These are phyloP conservation scores for Penicillium robsamsonii DNA, from an alignment of 495 filamentous ascomycete genomes.

Conservation along the genomic window DNA sequence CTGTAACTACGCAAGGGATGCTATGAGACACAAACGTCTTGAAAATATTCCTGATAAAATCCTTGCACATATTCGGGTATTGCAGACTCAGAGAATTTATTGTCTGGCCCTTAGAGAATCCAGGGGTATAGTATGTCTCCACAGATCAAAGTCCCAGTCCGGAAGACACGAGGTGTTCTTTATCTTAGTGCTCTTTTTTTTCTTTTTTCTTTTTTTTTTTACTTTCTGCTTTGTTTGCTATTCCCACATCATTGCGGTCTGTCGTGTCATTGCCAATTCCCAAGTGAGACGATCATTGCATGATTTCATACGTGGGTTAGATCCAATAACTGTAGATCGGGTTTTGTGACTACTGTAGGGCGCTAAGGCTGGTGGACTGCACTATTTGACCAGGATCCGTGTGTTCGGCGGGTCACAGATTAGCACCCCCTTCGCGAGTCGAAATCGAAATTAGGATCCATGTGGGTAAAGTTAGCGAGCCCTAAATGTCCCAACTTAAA, in stretches of 20 bases:
- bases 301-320: neutral
- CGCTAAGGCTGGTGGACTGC: conserved; percentile 24
- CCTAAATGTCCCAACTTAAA: neutral
- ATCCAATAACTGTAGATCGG: neutral
- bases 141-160: neutral
- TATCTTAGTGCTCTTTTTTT: neutral
- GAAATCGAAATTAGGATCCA: neutral
- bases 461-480: neutral
- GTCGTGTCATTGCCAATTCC: neutral
- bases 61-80: neutral
- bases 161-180: neutral
- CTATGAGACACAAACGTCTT: neutral
- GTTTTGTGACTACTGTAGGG: neutral
- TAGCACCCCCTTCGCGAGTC: neutral
- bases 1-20: conserved; percentile 2
- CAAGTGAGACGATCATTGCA: neutral
- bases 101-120: neutral
- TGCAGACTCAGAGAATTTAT: neutral
- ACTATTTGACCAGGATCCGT: conserved; percentile 23
- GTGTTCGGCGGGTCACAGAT: conserved; percentile 1
- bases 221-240: neutral
- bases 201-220: neutral
- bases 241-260: neutral
- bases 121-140: conserved; percentile 7
- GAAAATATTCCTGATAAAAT: neutral